Conservation (phyloP, 305 asterid genomes). For the Striga hermonthica region DNA sequence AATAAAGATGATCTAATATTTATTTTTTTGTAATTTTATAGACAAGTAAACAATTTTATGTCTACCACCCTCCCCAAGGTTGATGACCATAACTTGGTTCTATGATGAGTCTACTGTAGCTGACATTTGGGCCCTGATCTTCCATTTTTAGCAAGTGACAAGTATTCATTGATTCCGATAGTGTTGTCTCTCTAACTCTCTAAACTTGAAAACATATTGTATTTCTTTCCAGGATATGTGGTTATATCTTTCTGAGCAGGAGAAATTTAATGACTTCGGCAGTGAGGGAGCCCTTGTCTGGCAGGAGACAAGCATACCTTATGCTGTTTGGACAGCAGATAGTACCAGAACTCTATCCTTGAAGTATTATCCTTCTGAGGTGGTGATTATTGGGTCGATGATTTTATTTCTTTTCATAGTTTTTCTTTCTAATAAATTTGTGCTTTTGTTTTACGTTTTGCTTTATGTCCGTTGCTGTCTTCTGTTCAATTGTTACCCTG, state of each 20-base stretch:
- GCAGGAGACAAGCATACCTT: slow-evolving; percentile 96
- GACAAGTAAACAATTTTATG: neutral
- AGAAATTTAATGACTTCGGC: slow-evolving; percentile 70
- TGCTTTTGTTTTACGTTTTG: slow-evolving; percentile 11
- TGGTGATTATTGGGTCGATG: slow-evolving; percentile 34
- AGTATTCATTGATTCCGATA: neutral
- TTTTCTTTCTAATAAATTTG: slow-evolving; percentile 21
- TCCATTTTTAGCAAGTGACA: slow-evolving; percentile 7
- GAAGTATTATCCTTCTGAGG: slow-evolving; percentile 84
- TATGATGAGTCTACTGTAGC: slow-evolving; percentile 3
- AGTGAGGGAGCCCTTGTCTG: slow-evolving; percentile 77
- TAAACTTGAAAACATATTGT: slow-evolving; percentile 16
- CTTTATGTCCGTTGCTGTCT: slow-evolving; percentile 9
- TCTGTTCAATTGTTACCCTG: slow-evolving; percentile 21
- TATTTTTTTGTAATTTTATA: neutral
- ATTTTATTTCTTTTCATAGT: slow-evolving; percentile 9
- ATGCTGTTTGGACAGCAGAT: slow-evolving; percentile 87
- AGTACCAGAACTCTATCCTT: slow-evolving; percentile 68
- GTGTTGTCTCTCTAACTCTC: slow-evolving; percentile 24
- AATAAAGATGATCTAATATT: neutral
- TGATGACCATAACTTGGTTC: neutral
- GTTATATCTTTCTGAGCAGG: slow-evolving; percentile 78
- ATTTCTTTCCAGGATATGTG: slow-evolving; percentile 78
- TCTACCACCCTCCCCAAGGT: neutral
- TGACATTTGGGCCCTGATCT: neutral